Percentiles rank a stretch among this genome's conserved stretches.
Evolutionary conservation across 306 rosid species (phyloP).

Genomic region (Glycine latifolia): DNA sequence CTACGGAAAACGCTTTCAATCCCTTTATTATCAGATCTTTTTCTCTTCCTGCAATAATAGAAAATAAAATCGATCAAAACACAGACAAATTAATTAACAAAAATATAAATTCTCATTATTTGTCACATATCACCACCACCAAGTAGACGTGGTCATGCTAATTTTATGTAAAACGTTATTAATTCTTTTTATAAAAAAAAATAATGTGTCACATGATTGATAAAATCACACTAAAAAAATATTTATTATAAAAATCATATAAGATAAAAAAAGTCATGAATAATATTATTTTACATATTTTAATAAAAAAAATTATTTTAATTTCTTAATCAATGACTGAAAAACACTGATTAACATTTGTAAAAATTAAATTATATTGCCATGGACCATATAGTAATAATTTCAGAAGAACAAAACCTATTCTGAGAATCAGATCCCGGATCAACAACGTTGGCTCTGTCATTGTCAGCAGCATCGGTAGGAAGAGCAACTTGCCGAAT

Average conservation of each 20-base stretch:
- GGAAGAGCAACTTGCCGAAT: too few relatives aligned
- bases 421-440: not conserved
- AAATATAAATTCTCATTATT: not conserved
- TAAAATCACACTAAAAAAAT: not conserved
- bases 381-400: too few relatives aligned
- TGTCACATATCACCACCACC: not conserved
- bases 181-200: too few relatives aligned
- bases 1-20: not conserved
- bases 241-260: too few relatives aligned
- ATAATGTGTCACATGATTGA: not conserved
- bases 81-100: not conserved
- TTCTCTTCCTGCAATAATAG: constrained; percentile 55
- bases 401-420: not conserved
- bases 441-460: not conserved
- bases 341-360: too few relatives aligned
- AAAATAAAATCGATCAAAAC: not conserved
- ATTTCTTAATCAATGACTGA: too few relatives aligned
- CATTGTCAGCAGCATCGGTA: not conserved
- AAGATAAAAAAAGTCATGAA: too few relatives aligned
- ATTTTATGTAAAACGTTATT: too few relatives aligned
- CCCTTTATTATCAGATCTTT: constrained; percentile 2
- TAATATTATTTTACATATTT: too few relatives aligned
- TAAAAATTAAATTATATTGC: too few relatives aligned
- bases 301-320: too few relatives aligned
- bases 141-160: not conserved